Evolutionary conservation across 768 basidiomycete genomes (phyloP), one percentile per base, ranked within the genome.

Genomic region (Cystoderma amianthinum): DNA sequence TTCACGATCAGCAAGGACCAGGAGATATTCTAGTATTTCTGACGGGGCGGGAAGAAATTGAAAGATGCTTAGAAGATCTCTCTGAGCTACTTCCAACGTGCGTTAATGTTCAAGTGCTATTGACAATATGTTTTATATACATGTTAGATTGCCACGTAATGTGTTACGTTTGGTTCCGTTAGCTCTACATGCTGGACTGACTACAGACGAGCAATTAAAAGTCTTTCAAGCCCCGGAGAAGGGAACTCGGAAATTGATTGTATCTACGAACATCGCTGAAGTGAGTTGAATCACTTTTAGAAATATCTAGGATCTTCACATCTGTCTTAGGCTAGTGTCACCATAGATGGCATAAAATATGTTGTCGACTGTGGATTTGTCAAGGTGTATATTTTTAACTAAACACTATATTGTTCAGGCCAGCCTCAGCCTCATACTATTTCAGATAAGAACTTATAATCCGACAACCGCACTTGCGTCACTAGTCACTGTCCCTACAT

Each of bases 261-360:
- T 96, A 20, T 75, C 89, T 3, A 99, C 96, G 0, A 99, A 99
- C 57, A 94, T 98, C 37, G 96, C 96, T 12, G 96, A 99, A 63
- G 87, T 84, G 48, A 17, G 62, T 39, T 18, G 13, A 4, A 25
- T n/a, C n/a, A n/a, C 38, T 17, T 10, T 34, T 18, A 28, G 15
- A 11, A 16, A 6, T 41, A 12, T 16, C 24, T 28, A n/a, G n/a
- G 9, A 4, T 10, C 35, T 33, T n/a, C 19, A 5, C 19, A 28
- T 17, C 18, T 32, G 41, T 22, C 9, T 25, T 36, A 90, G 88
- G 94, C 96, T 12, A 93, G 89, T 56, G 86, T 99, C 17, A 99
- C 96, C 1, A 97, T 99, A 43, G 91, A 97, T 32, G 93, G 94
- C 2, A 82, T 98, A 46, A 85, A 85, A 49, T 98, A 82, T 54